Base-by-base conservation (phyloP, 2,329 filamentous ascomycete genomes). In the Gnomoniopsis sp. region DNA sequence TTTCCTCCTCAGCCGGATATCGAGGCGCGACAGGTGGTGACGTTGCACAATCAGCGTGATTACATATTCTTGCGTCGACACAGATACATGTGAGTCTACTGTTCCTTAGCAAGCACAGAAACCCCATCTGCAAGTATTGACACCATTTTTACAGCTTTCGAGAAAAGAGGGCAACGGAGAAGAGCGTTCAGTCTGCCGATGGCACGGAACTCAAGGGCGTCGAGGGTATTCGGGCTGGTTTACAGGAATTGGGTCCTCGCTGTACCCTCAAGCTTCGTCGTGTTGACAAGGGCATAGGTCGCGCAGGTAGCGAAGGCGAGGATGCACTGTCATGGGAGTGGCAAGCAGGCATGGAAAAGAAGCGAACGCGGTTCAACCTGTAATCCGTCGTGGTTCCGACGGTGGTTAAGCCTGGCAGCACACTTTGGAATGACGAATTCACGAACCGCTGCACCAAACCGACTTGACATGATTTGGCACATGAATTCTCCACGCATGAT, bases 321-420 rank as follows among this genome's bases (percentile, higher is more conserved):
- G 78, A 88, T 73, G 91, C 91, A 41, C 84, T 91, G 65, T 90
- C 96, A 70, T 98, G 95, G 93, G 86, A 97, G 72, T 99, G 95
- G 95, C 96, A 96, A 77, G 89, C 90, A 12, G 87, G 87, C 71
- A 96, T 95, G 88, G 95, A 99, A 78, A 97, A 97, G 79, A 81
- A 90, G 70, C 83, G 95, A 68, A 98, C 93, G 65, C 88, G 91
- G 71, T 99, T 98, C 78, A 95, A 96, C 75, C 79, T 99, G 70
- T 98, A 81, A 67, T 38, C 14, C 21, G 21, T 26, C 6, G 19
- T n/a, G 30, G 19, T 2, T 8, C 17, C 1, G 11, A 6, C 54
- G 46, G 44, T 21, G 59, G 26, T 46, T 30, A 3, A 14, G 26
- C 6, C 30, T 14, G 26, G 2, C 49, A 44, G 38, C 14, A 44